These are phyloP conservation scores for Mucor velutinosus DNA, from an alignment of 371 early-diverging fungal genomes.

Conservation along the genomic window DNA sequence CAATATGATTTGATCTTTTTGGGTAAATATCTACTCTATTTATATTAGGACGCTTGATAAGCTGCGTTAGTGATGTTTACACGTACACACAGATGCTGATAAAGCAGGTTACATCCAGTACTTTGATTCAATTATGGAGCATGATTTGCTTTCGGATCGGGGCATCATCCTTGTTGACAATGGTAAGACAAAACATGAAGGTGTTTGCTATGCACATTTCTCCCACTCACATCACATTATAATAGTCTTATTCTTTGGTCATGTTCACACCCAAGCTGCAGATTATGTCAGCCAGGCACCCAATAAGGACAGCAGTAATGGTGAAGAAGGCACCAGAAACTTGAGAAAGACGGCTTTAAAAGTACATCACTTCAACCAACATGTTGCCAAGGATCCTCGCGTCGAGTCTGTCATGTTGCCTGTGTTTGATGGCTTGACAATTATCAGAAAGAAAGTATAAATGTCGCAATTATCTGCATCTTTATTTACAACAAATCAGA, in stretches of 20 bases:
- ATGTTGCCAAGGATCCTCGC: slow-evolving; percentile 64
- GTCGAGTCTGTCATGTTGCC: slow-evolving; percentile 66
- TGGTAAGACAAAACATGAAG: slow-evolving; percentile 32
- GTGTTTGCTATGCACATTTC: not conserved
- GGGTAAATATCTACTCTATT: slow-evolving; percentile 34
- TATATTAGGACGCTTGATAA: too few relatives aligned
- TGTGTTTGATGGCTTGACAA: slow-evolving; percentile 66
- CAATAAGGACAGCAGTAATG: not conserved
- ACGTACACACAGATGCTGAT: slow-evolving; percentile 56
- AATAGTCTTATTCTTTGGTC: slow-evolving; percentile 42
- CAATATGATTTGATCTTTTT: slow-evolving; percentile 59
- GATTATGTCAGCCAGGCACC: slow-evolving; percentile 13
- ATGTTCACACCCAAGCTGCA: slow-evolving; percentile 36
- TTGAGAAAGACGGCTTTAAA: slow-evolving; percentile 42
- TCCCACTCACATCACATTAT: not conserved
- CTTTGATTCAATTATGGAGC: slow-evolving; percentile 51
- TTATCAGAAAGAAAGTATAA: slow-evolving; percentile 48
- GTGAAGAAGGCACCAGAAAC: slow-evolving; percentile 25
- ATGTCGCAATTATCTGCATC: not conserved
- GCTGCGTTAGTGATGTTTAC: too few relatives aligned
- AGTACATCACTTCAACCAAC: slow-evolving; percentile 64
- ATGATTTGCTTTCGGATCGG: slow-evolving; percentile 45
- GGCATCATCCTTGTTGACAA: slow-evolving; percentile 66
- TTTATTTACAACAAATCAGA: not conserved
- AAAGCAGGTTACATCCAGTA: slow-evolving; percentile 61